Conservation (phyloP, 306 rosid species). For the Gleditsia sinensis region DNA sequence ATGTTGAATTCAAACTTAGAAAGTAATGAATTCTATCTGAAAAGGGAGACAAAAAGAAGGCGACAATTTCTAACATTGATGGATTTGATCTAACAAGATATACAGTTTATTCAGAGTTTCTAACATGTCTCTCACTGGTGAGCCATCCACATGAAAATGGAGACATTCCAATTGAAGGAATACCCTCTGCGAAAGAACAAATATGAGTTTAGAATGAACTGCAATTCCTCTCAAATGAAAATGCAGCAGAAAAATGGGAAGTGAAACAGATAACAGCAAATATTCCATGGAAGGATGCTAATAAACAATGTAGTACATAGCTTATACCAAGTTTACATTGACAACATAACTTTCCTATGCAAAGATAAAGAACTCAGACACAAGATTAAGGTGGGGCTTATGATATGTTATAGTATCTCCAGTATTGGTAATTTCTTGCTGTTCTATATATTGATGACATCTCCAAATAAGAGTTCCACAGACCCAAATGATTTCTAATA, state of each 20-base stretch:
- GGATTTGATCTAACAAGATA: slow-evolving; percentile 17
- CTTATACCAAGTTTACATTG: neutral
- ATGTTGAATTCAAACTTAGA: slow-evolving; percentile 33
- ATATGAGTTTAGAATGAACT: slow-evolving; percentile 24
- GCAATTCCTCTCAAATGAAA: slow-evolving; percentile 5
- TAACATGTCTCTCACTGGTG: slow-evolving; percentile 68
- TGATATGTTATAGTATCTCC: neutral
- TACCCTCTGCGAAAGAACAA: slow-evolving; percentile 71
- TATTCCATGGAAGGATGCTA: neutral
- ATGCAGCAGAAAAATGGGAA: neutral
- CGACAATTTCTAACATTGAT: neutral
- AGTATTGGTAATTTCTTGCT: neutral
- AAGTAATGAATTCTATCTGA: slow-evolving; percentile 2
- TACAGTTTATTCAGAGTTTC: slow-evolving; percentile 33
- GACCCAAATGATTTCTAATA: neutral
- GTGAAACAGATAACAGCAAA: slow-evolving; percentile 26
- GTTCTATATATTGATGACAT: neutral
- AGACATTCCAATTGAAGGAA: slow-evolving; percentile 90
- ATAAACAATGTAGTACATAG: slow-evolving; percentile 4
- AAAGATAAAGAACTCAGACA: slow-evolving; percentile 10
- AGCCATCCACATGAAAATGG: slow-evolving; percentile 96
- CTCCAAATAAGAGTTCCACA: neutral
- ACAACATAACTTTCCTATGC: neutral
- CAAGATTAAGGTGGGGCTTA: slow-evolving; percentile 6
- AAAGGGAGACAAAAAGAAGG: slow-evolving; percentile 11